Conservation (phyloP, 2,329 filamentous ascomycete genomes). For the Peltaster fructicola region DNA sequence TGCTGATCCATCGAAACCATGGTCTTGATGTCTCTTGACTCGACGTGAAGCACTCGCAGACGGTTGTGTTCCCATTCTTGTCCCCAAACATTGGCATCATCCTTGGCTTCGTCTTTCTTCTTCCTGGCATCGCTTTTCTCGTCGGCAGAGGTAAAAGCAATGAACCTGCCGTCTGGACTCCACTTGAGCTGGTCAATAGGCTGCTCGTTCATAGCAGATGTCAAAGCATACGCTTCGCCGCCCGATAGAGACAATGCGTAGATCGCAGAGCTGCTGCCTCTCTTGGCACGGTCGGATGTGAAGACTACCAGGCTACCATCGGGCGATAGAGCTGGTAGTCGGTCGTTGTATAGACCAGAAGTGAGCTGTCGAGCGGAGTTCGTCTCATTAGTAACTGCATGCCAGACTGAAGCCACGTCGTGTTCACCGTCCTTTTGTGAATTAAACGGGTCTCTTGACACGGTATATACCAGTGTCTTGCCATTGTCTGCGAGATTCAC, state of each 20-base stretch:
- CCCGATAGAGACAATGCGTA: constrained; percentile 11
- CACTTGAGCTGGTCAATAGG: constrained; percentile 13
- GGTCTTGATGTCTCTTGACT: constrained; percentile 11
- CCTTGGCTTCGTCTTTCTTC: constrained; percentile 16
- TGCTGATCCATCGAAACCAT: constrained; percentile 1
- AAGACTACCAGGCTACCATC: constrained; percentile 17
- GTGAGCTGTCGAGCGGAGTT: constrained; percentile 14
- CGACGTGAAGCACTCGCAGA: constrained; percentile 18
- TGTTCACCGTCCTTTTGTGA: constrained; percentile 10
- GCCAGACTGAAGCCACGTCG: constrained; percentile 12
- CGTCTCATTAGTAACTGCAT: constrained; percentile 11
- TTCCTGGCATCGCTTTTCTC: constrained; percentile 18
- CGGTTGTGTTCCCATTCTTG: constrained; percentile 18
- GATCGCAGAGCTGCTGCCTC: constrained; percentile 16
- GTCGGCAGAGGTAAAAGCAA: constrained; percentile 19
- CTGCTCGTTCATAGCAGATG: constrained; percentile 11
- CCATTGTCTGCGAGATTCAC: too few relatives aligned
- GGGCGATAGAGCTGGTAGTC: constrained; percentile 12
- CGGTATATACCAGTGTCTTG: too few relatives aligned
- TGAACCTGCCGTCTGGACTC: constrained; percentile 18
- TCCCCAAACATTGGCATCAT: constrained; percentile 22
- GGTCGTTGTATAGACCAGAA: constrained; percentile 12
- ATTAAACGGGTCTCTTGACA: too few relatives aligned
- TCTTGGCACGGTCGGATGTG: constrained; percentile 18
- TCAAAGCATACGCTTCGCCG: constrained; percentile 15